Base-by-base conservation (phyloP, 1,284 basidiomycete species). In the Sporisorium reilianum region DNA sequence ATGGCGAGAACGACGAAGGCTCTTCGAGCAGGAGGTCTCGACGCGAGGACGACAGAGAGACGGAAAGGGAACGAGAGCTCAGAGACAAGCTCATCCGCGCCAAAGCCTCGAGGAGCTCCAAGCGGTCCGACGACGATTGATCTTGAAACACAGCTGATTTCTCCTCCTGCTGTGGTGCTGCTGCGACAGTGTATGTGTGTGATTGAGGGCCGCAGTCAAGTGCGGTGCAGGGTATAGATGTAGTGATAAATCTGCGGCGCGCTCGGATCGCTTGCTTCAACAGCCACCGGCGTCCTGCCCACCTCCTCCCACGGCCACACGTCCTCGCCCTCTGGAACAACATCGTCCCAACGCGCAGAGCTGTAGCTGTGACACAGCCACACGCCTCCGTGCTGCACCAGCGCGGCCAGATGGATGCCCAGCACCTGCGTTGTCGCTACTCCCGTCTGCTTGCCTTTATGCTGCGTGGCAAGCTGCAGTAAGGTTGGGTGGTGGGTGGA, bases 291-390 rank as follows among this genome's bases (percentile, higher is more conserved):
- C 3, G 14, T 62, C 25, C 22, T 58, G 8, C 32, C 10, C 5
- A n/a, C 5, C 41, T 56, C 22, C 7, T 28, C 51, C 60, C 65
- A 74, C 2, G 55, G 54, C 60, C 58, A 63, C 18, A 0, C 25
- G 12, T 9, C 14, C 20, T 30, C 11, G 9, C 44, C 22, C 20
- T 7, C 8, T 28, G 60, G 20, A 7, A 69, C 16, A 7, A 69
- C 16, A 14, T 74, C 71, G 1, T 64, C 49, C 71, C 71, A 74
- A 0, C 70, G 54, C 34, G 46, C 41, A 16, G 64, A 45, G 38
- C 58, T 74, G 52, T 74, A 74, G 45, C 64, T 68, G 40, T 74
- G 70, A 32, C 70, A 74, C 10, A 68, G 38, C 71, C 71, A 68
- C 0, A 51, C 7, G 4, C 50, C 64, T 12, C 44, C 55, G 3